phyloP scores from a whole-genome alignment of 352 stramenopile genomes.

The Globisporangium nodosum region DNA sequence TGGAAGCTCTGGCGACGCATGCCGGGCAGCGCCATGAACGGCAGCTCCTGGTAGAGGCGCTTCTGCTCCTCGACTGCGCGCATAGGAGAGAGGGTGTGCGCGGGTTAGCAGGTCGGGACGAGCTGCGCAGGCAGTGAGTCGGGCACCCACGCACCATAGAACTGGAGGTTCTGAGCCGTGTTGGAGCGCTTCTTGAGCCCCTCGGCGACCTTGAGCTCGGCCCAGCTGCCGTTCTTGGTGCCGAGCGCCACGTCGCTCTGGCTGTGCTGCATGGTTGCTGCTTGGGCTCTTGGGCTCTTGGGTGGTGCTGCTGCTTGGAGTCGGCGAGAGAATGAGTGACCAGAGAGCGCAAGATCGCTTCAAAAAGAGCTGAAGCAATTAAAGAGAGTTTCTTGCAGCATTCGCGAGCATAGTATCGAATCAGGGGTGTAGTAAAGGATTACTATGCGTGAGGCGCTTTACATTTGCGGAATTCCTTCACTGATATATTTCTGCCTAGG shows the following conservation, averaged over 20 bases:
- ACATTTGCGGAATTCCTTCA: no score
- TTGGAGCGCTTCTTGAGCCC: constrained; percentile 75
- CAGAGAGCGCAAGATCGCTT: no score
- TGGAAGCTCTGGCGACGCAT: constrained; percentile 72
- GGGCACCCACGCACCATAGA: constrained; percentile 42
- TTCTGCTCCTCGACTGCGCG: constrained; percentile 61
- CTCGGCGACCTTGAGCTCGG: constrained; percentile 61
- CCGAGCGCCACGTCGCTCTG: constrained; percentile 64
- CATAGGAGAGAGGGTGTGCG: not conserved
- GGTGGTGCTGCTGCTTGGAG: not conserved
- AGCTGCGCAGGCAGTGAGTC: no score
- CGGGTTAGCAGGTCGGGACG: no score
- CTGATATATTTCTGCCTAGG: no score
- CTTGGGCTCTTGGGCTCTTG: not conserved
- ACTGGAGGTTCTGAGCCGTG: constrained; percentile 72
- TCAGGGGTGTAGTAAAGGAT: no score
- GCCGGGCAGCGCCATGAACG: constrained; percentile 61
- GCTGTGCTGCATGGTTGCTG: constrained; percentile 49
- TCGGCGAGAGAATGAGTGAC: not conserved
- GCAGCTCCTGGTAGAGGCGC: constrained; percentile 66
- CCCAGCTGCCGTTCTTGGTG: constrained; percentile 53
- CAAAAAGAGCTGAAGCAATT: no score
- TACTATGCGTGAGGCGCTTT: no score
- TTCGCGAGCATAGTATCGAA: no score
- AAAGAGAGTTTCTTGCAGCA: no score